Base-by-base conservation (phyloP, 1,284 basidiomycete genomes). In the Grifola frondosa region DNA sequence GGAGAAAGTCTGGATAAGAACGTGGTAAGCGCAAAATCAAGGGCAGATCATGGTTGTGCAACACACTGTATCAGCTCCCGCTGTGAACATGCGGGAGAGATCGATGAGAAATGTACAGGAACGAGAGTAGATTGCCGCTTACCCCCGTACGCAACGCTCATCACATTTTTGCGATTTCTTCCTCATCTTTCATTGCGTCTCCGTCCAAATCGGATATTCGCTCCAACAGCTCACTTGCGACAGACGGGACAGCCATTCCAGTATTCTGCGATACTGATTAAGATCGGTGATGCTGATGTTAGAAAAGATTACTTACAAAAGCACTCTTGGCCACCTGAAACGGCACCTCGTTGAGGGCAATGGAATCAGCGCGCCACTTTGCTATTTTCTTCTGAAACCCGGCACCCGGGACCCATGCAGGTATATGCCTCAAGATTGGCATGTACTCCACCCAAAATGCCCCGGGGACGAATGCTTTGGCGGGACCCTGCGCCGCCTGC, bases 1-100 rank as follows among this genome's bases (percentile, higher is more conserved):
- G 6, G 59, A 46, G 11, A 49, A 44, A n/a, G 51, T 54, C 58
- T 60, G 26, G 11, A 15, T 19, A 13, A 34, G 20, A 20, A n/a
- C n/a, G n/a, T n/a, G n/a, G n/a, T n/a, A n/a, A n/a, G n/a, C n/a
- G n/a, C n/a, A n/a, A n/a, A n/a, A n/a, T n/a, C n/a, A n/a, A n/a
- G n/a, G n/a, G n/a, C n/a, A n/a, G n/a, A n/a, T n/a, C n/a, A n/a
- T n/a, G n/a, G n/a, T n/a, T n/a, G n/a, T n/a, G n/a, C n/a, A n/a
- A n/a, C 17, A 3, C 17, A 34, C 32, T 22, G 32, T 34, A 20
- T 34, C 32, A 6, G 32, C 32, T 10, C 32, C 32, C 20, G 32
- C 32, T 34, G 23, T 20, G 26, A 31, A 34, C 3, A 2, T n/a
- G n/a, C n/a, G n/a, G n/a, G n/a, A n/a, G n/a, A 17, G 32, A 3